Base-by-base conservation (phyloP, 257 asterid species). In the Jasminum sambac region DNA sequence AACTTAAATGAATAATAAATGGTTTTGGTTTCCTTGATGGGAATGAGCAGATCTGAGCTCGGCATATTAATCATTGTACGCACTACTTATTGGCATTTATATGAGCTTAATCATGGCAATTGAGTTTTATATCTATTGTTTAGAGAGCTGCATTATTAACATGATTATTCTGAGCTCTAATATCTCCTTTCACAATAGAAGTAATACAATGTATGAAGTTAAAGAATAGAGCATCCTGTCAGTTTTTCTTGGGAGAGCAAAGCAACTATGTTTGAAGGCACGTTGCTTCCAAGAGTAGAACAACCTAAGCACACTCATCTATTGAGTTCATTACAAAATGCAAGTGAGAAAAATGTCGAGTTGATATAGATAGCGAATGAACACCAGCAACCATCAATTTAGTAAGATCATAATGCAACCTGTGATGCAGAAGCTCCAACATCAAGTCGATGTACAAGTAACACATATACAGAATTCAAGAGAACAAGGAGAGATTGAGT, bases 81-180 rank as follows among this genome's bases (percentile, higher is more conserved):
- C n/a, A n/a, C 4, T 41, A 64, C 52, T 24, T 64, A 9, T 42
- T 43, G 14, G 68, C 68, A 19, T 39, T 64, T 8, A 19, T 39
- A 39, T 63, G 24, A 44, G 12, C 61, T 66, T n/a, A 66, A 44
- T 30, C 72, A 17, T 23, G 7, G 23, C 55, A 16, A 37, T 58
- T 40, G 59, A 3, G 23, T 52, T 64, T 63, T 50, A 50, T 63
- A 34, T 63, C 16, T 13, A 24, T 36, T 63, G 66, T 26, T 73
- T 59, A n/a, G n/a, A n/a, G n/a, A n/a, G n/a, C n/a, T n/a, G n/a
- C n/a, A n/a, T n/a, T n/a, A n/a, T 26, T 6, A 5, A 0, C 25
- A 19, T 12, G 36, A 41, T 6, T 4, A 25, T 26, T 64, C 64
- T 21, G 57, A 42, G 42, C 44, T 30, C 30, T 42, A 67, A 48